Evolutionary conservation across 148 eudicot genomes (phyloP).

Genomic region (Rhododendron griersonianum): DNA sequence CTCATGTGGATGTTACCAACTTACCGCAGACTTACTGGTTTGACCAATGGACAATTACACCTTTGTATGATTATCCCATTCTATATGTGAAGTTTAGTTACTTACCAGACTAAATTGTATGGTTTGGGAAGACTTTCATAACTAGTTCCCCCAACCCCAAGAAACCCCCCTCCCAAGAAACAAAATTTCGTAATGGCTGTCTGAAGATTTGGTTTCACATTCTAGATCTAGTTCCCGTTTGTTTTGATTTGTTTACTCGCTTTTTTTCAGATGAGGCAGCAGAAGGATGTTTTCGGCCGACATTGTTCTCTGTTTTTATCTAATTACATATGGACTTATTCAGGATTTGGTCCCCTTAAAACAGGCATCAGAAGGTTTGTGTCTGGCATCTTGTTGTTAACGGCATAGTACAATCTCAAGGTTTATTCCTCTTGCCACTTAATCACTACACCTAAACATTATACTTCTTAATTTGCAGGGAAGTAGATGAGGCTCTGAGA

Average conservation of each 20-base stretch:
- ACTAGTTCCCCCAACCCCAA: not conserved
- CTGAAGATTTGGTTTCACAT: not conserved
- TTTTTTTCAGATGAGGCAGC: conserved; percentile 74
- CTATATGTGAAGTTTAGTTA: not conserved
- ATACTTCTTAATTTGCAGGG: conserved; percentile 37
- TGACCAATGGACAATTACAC: not conserved
- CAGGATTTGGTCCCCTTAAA: conserved; percentile 69
- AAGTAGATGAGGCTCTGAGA: conserved; percentile 83
- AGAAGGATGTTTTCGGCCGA: conserved; percentile 61
- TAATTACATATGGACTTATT: conserved; percentile 58
- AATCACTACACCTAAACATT: not conserved
- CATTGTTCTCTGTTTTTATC: conserved; percentile 63
- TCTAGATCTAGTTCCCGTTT: not conserved
- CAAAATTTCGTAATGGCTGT: not conserved
- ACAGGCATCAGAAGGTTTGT: conserved; percentile 62
- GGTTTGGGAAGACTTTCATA: not conserved
- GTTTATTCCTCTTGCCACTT: not conserved
- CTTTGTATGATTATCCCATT: not conserved
- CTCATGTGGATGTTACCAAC: not conserved
- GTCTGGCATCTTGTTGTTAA: conserved; percentile 9
- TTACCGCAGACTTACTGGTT: not conserved
- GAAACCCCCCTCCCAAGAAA: not conserved
- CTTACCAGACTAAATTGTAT: not conserved
- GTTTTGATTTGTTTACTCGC: not conserved
- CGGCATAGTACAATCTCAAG: not conserved